A percentile compares a stretch with the other conserved stretches of the same genome.
These are phyloP conservation scores for Solanum hybrid DNA, from an alignment of 305 asterid species.

Conservation along the genomic window DNA sequence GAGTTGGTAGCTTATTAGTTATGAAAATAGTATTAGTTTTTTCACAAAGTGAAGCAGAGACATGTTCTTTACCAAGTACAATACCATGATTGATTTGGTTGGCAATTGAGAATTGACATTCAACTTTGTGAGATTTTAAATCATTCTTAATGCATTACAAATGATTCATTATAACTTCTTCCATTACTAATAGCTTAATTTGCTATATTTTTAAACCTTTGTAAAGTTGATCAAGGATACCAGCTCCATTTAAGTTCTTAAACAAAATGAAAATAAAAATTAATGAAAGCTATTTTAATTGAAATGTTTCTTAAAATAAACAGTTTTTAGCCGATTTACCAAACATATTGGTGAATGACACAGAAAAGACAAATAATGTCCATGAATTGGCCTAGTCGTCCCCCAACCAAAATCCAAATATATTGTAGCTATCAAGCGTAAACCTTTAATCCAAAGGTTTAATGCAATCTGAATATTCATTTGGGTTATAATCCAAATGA, in stretches of 20 bases:
- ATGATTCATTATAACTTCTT: not conserved
- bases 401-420: not conserved
- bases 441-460: not conserved
- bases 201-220: not conserved
- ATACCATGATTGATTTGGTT: not conserved
- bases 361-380: not conserved
- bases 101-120: not conserved
- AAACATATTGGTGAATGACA: no score
- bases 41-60: not conserved
- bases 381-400: not conserved
- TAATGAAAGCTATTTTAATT: no score
- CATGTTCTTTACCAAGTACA: not conserved
- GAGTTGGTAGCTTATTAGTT: slow-evolving; percentile 7
- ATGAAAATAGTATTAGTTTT: not conserved
- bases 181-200: not conserved
- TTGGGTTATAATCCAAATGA: no score
- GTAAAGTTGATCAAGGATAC: not conserved
- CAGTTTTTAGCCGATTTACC: no score
- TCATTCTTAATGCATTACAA: not conserved
- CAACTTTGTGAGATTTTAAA: not conserved
- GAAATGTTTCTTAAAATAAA: no score
- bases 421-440: not conserved
- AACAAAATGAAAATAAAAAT: no score
- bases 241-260: no score
- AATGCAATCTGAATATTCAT: no score